Base-by-base conservation (phyloP, 1,139 yeast species). In the Suhomyces bolitotheri region DNA sequence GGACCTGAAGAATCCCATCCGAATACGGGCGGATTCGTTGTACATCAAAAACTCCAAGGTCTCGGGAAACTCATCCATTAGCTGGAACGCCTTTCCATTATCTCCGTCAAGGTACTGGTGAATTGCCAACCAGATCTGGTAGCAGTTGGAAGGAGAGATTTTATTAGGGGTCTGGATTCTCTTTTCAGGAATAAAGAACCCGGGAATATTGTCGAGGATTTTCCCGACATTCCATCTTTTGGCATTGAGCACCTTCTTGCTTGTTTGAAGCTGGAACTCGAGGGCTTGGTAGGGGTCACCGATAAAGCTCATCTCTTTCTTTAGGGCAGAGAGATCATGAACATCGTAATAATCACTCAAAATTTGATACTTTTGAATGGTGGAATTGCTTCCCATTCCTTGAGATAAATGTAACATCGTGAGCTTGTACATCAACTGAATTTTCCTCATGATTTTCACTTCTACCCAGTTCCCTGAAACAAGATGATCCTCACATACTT, bases 41-140 rank as follows among this genome's bases (percentile, higher is more conserved):
- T 49, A 49, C 27, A 58, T 38, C 25, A 66, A 43, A 29, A 49
- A 62, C 35, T 61, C 66, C 21, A 67, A 51, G 1, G 70, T 57
- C 21, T 54, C 54, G 1, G 74, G 74, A 38, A 47, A 67, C 22
- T 55, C 43, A 37, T 62, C 64, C 58, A 55, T 56, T 29, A 66
- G 46, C 21, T 45, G 39, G 38, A 54, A 62, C 16, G 60, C 56
- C 22, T 39, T 33, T 0, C 32, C 11, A 16, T 42, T 39, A 32
- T 58, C 53, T 4, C 40, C 46, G 5, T 41, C 44, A 26, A 56
- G 50, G 32, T 48, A 45, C 10, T 42, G 27, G 19, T 45, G 46
- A 6, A 66, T 41, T 3, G 46, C 45, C 11, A 29, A 11, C 49
- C 54, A 51, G 17, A 61, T 34, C 19, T 33, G 16, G 41, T 40